Evolutionary conservation across 2,329 filamentous ascomycete genomes (phyloP).

Genomic region (Aureobasidium sp.): DNA sequence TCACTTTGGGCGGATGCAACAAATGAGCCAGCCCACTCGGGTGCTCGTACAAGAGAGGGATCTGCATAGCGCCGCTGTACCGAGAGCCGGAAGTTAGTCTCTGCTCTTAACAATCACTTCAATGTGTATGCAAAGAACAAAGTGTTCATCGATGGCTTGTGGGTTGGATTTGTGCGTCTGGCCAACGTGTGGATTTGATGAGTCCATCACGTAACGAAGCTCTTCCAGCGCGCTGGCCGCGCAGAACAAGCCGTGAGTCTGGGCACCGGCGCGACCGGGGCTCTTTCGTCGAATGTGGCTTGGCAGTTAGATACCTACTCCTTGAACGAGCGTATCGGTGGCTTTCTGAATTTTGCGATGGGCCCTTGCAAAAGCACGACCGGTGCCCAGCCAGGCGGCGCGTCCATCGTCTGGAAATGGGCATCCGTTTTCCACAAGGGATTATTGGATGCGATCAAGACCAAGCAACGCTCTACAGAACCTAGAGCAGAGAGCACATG

Average conservation of each 20-base stretch:
- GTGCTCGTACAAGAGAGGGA: background rate
- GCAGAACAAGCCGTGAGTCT: background rate
- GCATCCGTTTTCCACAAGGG: background rate
- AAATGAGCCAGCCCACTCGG: background rate
- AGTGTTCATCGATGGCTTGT: background rate
- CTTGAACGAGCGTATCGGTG: slow-evolving; percentile 1
- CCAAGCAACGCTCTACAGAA: background rate
- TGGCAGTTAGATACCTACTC: background rate
- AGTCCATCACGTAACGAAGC: background rate
- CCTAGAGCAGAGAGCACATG: slow-evolving; percentile 2
- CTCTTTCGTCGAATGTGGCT: slow-evolving; percentile 6
- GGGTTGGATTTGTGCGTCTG: background rate
- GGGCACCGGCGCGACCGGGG: slow-evolving; percentile 3
- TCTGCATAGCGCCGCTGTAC: background rate
- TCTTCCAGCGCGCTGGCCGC: background rate
- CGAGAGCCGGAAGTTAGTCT: background rate
- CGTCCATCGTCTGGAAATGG: background rate
- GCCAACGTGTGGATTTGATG: background rate
- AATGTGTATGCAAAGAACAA: background rate
- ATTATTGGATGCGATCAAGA: too few relatives aligned
- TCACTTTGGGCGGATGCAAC: background rate
- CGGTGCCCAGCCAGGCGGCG: background rate
- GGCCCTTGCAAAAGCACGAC: background rate
- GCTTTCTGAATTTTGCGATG: background rate
- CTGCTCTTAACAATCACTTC: background rate